A percentile compares a stretch with the other conserved stretches of the same genome.
phyloP scores from a whole-genome alignment of 352 stramenopile species.

The Globisporangium nodosum region DNA sequence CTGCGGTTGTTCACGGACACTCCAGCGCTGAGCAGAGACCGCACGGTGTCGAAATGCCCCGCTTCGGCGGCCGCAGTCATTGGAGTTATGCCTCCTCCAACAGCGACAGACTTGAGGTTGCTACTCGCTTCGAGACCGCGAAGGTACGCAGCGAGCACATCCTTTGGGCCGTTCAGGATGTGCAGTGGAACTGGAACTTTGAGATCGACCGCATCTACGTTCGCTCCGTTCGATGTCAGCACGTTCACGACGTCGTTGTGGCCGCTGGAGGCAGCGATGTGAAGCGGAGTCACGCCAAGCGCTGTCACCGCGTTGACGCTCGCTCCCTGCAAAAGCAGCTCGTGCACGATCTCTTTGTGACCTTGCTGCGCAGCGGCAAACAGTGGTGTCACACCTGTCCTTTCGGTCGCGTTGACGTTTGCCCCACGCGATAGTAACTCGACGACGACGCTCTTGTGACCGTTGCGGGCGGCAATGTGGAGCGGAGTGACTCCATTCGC shows the following conservation, averaged over 20 bases:
- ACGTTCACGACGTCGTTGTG: background rate
- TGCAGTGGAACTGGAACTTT: background rate
- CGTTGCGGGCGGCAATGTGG: background rate
- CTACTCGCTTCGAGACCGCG: background rate
- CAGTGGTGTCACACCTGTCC: background rate
- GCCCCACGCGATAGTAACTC: background rate
- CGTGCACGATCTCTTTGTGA: background rate
- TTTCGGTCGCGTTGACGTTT: background rate
- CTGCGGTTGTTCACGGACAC: background rate
- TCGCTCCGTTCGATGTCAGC: background rate
- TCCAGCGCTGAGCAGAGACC: background rate
- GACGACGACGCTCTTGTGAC: background rate
- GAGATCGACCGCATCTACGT: background rate
- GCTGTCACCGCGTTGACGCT: background rate
- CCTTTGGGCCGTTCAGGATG: background rate
- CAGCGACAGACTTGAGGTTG: background rate
- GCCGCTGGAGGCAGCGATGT: background rate
- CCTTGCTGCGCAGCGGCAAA: background rate
- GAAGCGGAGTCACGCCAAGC: background rate
- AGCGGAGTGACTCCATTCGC: background rate
- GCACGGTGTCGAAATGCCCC: background rate
- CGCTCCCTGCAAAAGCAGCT: background rate
- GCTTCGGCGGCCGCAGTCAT: background rate
- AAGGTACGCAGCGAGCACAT: background rate
- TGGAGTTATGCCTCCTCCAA: background rate